Evolutionary conservation across 108 stramenopile species (phyloP).

Genomic region (Aureococcus anophagefferens): DNA sequence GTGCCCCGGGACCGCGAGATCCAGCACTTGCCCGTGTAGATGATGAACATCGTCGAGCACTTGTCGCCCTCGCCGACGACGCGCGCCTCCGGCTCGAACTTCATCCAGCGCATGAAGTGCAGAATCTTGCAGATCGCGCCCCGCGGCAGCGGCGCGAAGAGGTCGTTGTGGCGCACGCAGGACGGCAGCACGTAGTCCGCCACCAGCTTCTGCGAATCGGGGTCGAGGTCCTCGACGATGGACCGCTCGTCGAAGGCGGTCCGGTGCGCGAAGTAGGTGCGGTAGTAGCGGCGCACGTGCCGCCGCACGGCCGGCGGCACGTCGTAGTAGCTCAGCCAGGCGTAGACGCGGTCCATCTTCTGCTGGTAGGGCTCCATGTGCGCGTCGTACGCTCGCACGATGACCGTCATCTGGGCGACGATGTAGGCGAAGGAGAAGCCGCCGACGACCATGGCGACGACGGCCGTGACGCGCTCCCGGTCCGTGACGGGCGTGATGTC

Average conservation of each 20-base stretch:
- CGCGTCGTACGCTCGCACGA: conserved; percentile 5
- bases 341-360: conserved; percentile 1
- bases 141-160: too few species aligned
- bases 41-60: too few species aligned
- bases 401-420: conserved; percentile 1
- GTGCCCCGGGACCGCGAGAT: too few species aligned
- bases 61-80: too few species aligned
- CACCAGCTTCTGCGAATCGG: neutral
- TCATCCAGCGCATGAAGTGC: too few species aligned
- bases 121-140: too few species aligned
- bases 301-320: too few species aligned
- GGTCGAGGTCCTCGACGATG: conserved; percentile 18
- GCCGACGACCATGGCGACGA: conserved; percentile 9
- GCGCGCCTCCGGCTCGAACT: too few species aligned
- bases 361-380: neutral
- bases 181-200: too few species aligned
- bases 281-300: conserved; percentile 15
- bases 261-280: conserved; percentile 21
- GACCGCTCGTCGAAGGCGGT: conserved; percentile 19
- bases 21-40: too few species aligned
- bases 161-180: too few species aligned
- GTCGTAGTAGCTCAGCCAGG: neutral
- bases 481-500: conserved; percentile 29
- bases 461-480: neutral
- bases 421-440: conserved; percentile 8